phyloP scores from a whole-genome alignment of 768 basidiomycete species.

The Phylloporus sp. region DNA sequence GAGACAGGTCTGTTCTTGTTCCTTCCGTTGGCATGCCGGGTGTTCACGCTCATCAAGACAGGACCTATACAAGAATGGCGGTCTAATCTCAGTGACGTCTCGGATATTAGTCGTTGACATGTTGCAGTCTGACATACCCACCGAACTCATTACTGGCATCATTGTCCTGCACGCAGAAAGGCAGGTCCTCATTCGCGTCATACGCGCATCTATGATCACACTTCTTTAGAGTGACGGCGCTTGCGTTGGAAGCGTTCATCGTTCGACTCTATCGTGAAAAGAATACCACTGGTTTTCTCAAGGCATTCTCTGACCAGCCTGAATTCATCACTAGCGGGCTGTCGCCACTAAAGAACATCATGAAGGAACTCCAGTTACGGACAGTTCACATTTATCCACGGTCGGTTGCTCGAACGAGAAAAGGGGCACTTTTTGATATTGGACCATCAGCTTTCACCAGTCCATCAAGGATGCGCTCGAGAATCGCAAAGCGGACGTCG shows the following conservation, averaged over 20 bases:
- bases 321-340: slow-evolving; percentile 91
- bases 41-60: slow-evolving; percentile 45
- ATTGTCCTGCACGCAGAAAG: slow-evolving; percentile 88
- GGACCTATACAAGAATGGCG: slow-evolving; percentile 81
- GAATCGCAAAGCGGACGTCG: slow-evolving; percentile 80
- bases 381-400: slow-evolving; percentile 91
- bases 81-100: slow-evolving; percentile 87
- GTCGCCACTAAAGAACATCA: slow-evolving; percentile 85
- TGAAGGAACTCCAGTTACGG: slow-evolving; percentile 88
- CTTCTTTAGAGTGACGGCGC: slow-evolving; percentile 66
- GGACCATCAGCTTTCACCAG: slow-evolving; percentile 71
- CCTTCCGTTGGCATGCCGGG: background rate
- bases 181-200: slow-evolving; percentile 37
- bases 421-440: background rate
- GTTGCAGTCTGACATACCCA: slow-evolving; percentile 81
- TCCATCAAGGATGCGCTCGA: slow-evolving; percentile 79
- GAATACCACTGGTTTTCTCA: slow-evolving; percentile 87
- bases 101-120: slow-evolving; percentile 95
- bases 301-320: slow-evolving; percentile 96
- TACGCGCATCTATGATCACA: background rate
- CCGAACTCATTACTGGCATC: slow-evolving; percentile 81
- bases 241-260: slow-evolving; percentile 88
- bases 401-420: slow-evolving; percentile 36
- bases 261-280: slow-evolving; percentile 85
- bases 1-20: slow-evolving; percentile 59